A percentile compares a stretch with the other conserved stretches of the same genome.
Conservation (phyloP, 768 basidiomycete genomes). For the Tulasnella sp. region DNA sequence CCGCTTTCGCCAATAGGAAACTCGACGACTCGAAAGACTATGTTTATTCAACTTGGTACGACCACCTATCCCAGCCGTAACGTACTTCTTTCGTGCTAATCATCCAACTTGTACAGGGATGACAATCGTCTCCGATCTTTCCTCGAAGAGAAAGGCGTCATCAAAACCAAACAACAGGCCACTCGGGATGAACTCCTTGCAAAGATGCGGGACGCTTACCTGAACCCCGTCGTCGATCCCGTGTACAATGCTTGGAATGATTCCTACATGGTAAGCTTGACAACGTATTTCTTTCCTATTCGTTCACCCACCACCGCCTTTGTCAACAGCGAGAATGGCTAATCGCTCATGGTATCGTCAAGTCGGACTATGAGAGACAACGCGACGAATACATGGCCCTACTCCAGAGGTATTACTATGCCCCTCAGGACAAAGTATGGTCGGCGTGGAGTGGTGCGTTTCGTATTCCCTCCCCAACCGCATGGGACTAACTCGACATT, state of each 20-base stretch:
- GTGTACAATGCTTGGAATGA: conserved; percentile 81
- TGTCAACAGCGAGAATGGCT: conserved; percentile 65
- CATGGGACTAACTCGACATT: conserved; percentile 30
- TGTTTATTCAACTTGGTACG: conserved; percentile 69
- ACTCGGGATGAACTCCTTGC: conserved; percentile 54
- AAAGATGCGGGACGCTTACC: conserved; percentile 59
- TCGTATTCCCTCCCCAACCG: not conserved
- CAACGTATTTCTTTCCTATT: not conserved
- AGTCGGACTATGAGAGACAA: conserved; percentile 45
- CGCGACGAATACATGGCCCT: conserved; percentile 46
- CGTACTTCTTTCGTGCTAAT: not conserved
- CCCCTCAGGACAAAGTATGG: conserved; percentile 27
- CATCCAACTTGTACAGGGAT: conserved; percentile 26
- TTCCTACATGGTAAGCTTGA: conserved; percentile 52
- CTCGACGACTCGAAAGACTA: conserved; percentile 75
- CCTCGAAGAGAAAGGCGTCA: conserved; percentile 60
- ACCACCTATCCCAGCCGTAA: not conserved
- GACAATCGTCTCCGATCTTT: conserved; percentile 60
- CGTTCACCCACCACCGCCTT: not conserved
- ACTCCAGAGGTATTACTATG: conserved; percentile 75
- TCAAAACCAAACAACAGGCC: conserved; percentile 49
- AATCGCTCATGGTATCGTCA: conserved; percentile 58
- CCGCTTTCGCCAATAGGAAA: conserved; percentile 23
- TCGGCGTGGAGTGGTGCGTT: conserved; percentile 22
- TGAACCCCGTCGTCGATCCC: conserved; percentile 40